A percentile compares a stretch with the other conserved stretches of the same genome.
phyloP scores from a whole-genome alignment of 192 early-diverging fungal species.

The Irineochytrium annulatum region DNA sequence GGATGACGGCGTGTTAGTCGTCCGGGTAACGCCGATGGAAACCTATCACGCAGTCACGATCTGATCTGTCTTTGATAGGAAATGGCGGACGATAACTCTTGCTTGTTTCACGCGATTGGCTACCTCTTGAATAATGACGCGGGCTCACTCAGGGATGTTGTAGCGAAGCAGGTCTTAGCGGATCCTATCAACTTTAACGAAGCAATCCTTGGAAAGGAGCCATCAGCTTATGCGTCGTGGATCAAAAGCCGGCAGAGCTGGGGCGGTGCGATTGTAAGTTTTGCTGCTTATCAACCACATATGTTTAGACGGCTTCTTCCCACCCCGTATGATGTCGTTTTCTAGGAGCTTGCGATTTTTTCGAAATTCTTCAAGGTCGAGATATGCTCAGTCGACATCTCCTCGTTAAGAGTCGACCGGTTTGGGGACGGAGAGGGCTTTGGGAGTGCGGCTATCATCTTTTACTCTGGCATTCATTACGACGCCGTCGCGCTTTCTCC shows the following conservation, averaged over 20 bases:
- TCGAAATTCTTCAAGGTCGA: conserved; percentile 55
- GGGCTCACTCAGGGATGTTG: not conserved
- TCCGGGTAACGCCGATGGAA: not conserved
- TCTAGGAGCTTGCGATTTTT: conserved; percentile 78
- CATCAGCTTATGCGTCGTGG: conserved; percentile 62
- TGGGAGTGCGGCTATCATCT: conserved; percentile 7
- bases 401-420: conserved; percentile 61
- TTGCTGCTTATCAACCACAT: too few relatives aligned
- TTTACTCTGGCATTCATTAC: conserved; percentile 64
- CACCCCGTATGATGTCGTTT: too few relatives aligned
- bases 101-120: conserved; percentile 61
- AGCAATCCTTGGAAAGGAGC: conserved; percentile 55
- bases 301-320: too few relatives aligned
- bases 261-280: conserved; percentile 88
- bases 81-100: conserved; percentile 66
- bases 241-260: conserved; percentile 61
- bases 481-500: conserved; percentile 73
- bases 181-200: conserved; percentile 57
- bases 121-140: conserved; percentile 11
- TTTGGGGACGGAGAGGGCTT: conserved; percentile 54
- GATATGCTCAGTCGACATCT: conserved; percentile 74
- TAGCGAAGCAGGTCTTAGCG: conserved; percentile 28
- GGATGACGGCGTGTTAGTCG: conserved; percentile 4
- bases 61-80: conserved; percentile 23
- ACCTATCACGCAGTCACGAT: not conserved